Evolutionary conservation across 768 basidiomycete genomes (phyloP), one percentile per base, ranked within the genome.

Genomic region (Sarcodon sp.): DNA sequence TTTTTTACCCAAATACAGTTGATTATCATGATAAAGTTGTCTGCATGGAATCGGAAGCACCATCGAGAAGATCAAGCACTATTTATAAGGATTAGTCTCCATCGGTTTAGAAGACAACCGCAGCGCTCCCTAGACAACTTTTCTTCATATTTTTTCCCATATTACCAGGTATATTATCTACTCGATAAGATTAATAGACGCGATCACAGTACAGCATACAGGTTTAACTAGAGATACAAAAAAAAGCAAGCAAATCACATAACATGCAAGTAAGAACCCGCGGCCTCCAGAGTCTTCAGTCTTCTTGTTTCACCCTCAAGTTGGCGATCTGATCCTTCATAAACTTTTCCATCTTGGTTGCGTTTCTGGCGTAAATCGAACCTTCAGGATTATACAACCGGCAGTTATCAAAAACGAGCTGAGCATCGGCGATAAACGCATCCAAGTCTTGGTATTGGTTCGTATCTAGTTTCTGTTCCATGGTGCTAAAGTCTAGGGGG

Each of bases 331-430:
- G 59, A 3, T 80, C 79, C 49, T 76, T 77, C 60, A 93, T 67
- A 53, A 76, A 80, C 60, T 78, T 84, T 57, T 93, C 90, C 64
- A 98, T 62, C 64, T 79, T 83, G 54, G 74, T 81, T 7, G 92
- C 93, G 54, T 88, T 85, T 66, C 82, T 87, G 47, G 80, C 77
- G 61, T 92, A 96, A 45, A 84, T 73, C 3, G 80, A 77, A 18
- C 69, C 70, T 55, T 90, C 86, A 1, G 80, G 80, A 60, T 99
- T 99, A 66, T 94, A 98, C 46, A 70, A 62, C 48, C 80, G 71
- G 65, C 93, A 96, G 59, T 99, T 99, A 54, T 88, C 78, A 57
- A 89, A 88, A 47, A 98, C 77, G 47, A 96, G 69, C 53, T 80
- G 76, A 12, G 83, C 83, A 60, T 98, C 96, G 38, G 73, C 76